phyloP scores from a whole-genome alignment of 306 rosid species.

The Vigna mungo region DNA sequence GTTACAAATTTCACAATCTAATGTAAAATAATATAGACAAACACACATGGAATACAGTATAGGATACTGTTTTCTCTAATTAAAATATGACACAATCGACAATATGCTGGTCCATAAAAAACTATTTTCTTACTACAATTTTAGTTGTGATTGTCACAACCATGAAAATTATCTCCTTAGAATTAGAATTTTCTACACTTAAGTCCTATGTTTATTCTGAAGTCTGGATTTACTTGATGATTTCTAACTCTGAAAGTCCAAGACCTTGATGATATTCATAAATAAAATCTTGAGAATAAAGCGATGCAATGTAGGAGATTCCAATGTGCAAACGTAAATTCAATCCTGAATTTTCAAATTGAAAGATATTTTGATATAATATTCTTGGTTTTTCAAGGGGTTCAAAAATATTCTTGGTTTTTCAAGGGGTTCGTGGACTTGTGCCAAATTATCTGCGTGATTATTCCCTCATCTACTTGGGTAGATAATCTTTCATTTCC shows the following conservation, averaged over 20 bases:
- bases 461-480: constrained; percentile 3
- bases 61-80: no score
- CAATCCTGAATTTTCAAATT: neutral
- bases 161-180: constrained; percentile 12
- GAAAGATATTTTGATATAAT: neutral
- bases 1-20: no score
- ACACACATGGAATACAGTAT: no score
- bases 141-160: no score
- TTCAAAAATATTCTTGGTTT: constrained; percentile 2
- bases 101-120: no score
- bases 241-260: neutral
- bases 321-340: neutral
- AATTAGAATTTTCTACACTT: neutral
- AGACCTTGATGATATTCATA: constrained; percentile 8
- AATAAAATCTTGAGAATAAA: neutral
- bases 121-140: no score
- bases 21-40: no score
- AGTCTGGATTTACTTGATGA: constrained; percentile 9
- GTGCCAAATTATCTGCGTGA: neutral
- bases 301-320: neutral
- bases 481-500: neutral
- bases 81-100: no score
- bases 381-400: neutral
- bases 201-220: neutral
- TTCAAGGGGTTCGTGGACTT: constrained; percentile 3